phyloP scores from a whole-genome alignment of 2,329 filamentous ascomycete species.

The Aspergillus costaricaensis region DNA sequence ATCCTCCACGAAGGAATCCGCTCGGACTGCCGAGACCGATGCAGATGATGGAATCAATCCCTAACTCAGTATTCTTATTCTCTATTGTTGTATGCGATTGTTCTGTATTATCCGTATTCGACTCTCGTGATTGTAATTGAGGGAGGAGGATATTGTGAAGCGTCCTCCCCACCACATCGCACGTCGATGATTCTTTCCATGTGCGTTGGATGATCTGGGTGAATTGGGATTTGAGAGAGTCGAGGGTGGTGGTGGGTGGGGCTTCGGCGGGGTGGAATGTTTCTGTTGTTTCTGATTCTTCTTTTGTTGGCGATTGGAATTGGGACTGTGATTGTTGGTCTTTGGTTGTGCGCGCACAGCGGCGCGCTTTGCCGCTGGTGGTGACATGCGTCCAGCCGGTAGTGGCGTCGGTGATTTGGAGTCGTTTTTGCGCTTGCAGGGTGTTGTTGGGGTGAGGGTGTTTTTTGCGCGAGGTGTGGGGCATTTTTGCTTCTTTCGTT shows the following conservation, averaged over 20 bases:
- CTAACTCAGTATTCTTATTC: no score
- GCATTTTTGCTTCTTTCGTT: conserved; percentile 28
- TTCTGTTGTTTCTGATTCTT: no score
- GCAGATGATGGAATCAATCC: conserved; percentile 36
- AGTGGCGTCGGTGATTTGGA: conserved; percentile 39
- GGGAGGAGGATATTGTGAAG: background rate
- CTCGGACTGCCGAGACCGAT: conserved; percentile 46
- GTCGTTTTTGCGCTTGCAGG: conserved; percentile 32
- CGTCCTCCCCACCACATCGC: conserved; percentile 22
- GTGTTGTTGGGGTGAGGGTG: conserved; percentile 7
- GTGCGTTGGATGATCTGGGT: conserved; percentile 29
- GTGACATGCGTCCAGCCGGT: conserved; percentile 50
- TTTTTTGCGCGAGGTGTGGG: conserved; percentile 36
- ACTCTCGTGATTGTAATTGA: background rate
- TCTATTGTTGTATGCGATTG: background rate
- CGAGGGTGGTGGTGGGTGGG: conserved; percentile 34
- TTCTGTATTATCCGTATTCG: background rate
- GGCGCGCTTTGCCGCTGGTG: conserved; percentile 32
- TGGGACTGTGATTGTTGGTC: conserved; percentile 3
- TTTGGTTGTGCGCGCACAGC: conserved; percentile 20
- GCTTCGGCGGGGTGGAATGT: conserved; percentile 39
- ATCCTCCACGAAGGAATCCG: conserved; percentile 44
- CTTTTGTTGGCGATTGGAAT: background rate
- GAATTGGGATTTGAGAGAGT: conserved; percentile 36
- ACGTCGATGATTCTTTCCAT: conserved; percentile 35